Conservation (phyloP, 1,284 basidiomycete genomes). For the Papiliotrema terrestris region DNA sequence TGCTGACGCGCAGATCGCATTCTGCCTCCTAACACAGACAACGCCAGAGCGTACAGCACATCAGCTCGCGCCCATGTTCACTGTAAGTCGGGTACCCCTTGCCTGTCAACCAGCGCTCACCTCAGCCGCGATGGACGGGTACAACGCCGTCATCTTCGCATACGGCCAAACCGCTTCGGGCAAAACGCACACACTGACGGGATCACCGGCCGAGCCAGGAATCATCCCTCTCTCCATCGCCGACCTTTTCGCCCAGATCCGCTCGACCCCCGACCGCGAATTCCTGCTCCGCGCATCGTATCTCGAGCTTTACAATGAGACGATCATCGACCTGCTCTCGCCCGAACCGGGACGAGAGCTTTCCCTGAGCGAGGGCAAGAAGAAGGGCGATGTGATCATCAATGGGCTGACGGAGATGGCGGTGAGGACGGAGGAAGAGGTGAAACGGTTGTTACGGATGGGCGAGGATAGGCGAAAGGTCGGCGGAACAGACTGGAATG, state of each 20-base stretch:
- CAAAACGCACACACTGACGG: conserved; percentile 87
- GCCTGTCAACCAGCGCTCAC: no score
- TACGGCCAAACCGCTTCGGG: conserved; percentile 71
- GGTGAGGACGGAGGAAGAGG: conserved; percentile 81
- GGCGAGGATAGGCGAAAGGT: conserved; percentile 87
- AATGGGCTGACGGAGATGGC: conserved; percentile 55
- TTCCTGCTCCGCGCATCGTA: conserved; percentile 92
- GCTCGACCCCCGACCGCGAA: conserved; percentile 58
- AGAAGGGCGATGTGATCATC: conserved; percentile 47
- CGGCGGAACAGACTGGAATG: conserved; percentile 96
- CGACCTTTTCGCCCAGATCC: conserved; percentile 53
- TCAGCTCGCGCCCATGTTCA: conserved; percentile 82
- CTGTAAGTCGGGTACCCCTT: conserved; percentile 29
- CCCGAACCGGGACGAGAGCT: conserved; percentile 37
- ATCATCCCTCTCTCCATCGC: conserved; percentile 89
- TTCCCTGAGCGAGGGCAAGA: conserved; percentile 44
- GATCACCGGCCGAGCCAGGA: conserved; percentile 77
- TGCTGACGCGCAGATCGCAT: conserved; percentile 45
- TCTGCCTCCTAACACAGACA: conserved; percentile 58
- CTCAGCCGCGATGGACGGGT: conserved; percentile 87
- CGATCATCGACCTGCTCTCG: conserved; percentile 62
- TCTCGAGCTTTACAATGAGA: conserved; percentile 96
- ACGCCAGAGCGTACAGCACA: conserved; percentile 77
- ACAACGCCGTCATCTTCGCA: conserved; percentile 90
- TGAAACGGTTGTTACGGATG: conserved; percentile 74